These are phyloP conservation scores for Extremus antarcticus DNA, from an alignment of 495 filamentous ascomycete genomes.

Conservation along the genomic window DNA sequence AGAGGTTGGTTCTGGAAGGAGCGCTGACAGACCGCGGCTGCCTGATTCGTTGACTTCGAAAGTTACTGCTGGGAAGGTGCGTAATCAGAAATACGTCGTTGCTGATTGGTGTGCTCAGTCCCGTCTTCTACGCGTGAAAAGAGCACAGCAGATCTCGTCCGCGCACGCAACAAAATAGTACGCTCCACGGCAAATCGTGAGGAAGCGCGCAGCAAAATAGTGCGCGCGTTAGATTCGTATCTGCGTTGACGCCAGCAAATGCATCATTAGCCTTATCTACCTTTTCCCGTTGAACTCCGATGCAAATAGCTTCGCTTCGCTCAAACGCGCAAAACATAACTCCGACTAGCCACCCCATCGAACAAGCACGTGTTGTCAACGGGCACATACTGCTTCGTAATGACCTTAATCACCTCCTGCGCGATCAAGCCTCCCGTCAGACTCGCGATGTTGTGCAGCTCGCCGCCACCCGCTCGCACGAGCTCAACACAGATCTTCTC, in stretches of 20 bases:
- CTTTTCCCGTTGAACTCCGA: neutral
- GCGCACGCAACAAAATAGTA: too few species aligned
- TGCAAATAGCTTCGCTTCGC: neutral
- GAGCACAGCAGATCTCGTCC: too few species aligned
- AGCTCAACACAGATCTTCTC: constrained; percentile 27
- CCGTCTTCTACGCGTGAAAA: too few species aligned
- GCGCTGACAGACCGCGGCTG: too few species aligned
- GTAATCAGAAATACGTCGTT: too few species aligned
- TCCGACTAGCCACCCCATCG: constrained; percentile 75
- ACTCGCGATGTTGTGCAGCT: constrained; percentile 91
- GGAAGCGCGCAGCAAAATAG: too few species aligned
- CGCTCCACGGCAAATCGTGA: too few species aligned
- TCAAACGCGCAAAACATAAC: constrained; percentile 49
- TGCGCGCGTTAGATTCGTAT: too few species aligned
- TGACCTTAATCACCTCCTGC: constrained; percentile 91
- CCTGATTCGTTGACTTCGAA: too few species aligned
- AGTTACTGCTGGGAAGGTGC: too few species aligned
- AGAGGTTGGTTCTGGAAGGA: too few species aligned
- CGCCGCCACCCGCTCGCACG: constrained; percentile 66
- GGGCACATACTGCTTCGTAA: constrained; percentile 93
- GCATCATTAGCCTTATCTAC: neutral
- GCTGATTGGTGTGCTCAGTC: too few species aligned
- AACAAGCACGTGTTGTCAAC: constrained; percentile 90
- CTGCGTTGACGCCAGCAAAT: neutral
- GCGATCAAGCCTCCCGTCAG: constrained; percentile 84